Evolutionary conservation across 1,284 basidiomycete genomes (phyloP).

Genomic region (Cutaneotrichosporon cavernicola): DNA sequence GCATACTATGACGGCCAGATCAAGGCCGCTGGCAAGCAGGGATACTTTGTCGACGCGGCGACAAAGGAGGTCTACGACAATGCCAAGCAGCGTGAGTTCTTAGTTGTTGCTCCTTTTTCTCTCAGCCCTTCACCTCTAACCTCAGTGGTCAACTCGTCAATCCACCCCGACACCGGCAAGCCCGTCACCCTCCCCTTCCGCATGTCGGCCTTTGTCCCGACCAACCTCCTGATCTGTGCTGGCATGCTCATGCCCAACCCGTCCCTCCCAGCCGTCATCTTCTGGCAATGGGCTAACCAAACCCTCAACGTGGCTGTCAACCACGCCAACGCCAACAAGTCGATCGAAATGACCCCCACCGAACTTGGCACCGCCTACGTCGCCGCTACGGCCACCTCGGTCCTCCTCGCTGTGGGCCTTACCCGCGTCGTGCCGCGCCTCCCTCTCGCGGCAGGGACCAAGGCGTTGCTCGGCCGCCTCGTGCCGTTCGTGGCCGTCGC

Average conservation of each 20-base stretch:
- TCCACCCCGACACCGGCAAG: conserved; percentile 57
- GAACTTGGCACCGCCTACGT: conserved; percentile 57
- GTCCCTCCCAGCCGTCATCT: conserved; percentile 52
- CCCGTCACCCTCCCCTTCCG: conserved; percentile 58
- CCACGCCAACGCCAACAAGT: conserved; percentile 57
- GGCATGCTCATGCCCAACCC: conserved; percentile 57
- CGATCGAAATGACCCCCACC: conserved; percentile 54
- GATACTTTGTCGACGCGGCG: conserved; percentile 43
- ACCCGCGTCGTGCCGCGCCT: conserved; percentile 55
- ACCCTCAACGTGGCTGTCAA: conserved; percentile 54
- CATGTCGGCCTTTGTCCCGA: conserved; percentile 59
- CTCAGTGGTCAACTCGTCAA: conserved; percentile 54
- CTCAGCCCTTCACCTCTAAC: not conserved
- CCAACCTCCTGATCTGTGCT: conserved; percentile 54
- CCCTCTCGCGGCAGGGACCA: conserved; percentile 38
- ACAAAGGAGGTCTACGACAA: conserved; percentile 49
- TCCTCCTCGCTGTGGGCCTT: conserved; percentile 57
- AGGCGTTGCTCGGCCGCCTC: conserved; percentile 52
- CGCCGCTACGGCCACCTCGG: conserved; percentile 57
- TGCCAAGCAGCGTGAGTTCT: conserved; percentile 54
- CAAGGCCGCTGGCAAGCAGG: conserved; percentile 45
- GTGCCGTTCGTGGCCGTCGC: conserved; percentile 59
- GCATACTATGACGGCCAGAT: conserved; percentile 46
- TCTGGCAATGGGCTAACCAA: conserved; percentile 61
- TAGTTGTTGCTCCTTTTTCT: too few species aligned